These are phyloP conservation scores for Globomyces pollinis-pini DNA, from an alignment of 192 early-diverging fungal genomes.

Conservation along the genomic window DNA sequence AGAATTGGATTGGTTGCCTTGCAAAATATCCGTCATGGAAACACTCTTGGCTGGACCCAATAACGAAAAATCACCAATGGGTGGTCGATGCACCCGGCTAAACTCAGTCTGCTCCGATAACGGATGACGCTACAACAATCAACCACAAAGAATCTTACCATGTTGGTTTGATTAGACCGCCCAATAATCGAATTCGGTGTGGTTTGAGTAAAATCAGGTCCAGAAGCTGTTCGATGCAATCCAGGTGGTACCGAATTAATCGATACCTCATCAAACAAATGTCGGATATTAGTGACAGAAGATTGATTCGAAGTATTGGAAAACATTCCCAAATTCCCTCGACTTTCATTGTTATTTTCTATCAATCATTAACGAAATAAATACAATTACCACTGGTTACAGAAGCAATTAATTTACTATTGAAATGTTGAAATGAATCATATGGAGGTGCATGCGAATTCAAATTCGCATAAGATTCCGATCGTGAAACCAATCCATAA, in stretches of 20 bases:
- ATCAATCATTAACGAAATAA: too few species aligned
- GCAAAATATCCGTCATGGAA: slow-evolving; percentile 13
- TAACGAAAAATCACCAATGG: slow-evolving; percentile 1
- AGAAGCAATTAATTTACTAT: slow-evolving; percentile 42
- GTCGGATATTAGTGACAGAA: slow-evolving; percentile 33
- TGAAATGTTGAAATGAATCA: slow-evolving; percentile 57
- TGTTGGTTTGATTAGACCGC: not conserved
- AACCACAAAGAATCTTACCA: not conserved
- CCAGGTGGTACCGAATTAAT: slow-evolving; percentile 7
- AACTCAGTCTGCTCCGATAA: slow-evolving; percentile 4
- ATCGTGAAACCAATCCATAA: slow-evolving; percentile 11
- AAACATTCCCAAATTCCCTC: slow-evolving; percentile 17
- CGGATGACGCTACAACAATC: not conserved
- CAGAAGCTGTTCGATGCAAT: slow-evolving; percentile 10
- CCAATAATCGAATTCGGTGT: slow-evolving; percentile 2
- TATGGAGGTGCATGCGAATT: slow-evolving; percentile 26
- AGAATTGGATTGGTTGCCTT: not conserved
- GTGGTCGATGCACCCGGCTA: not conserved
- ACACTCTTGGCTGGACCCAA: not conserved
- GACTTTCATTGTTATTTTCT: slow-evolving; percentile 15
- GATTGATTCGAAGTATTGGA: slow-evolving; percentile 13
- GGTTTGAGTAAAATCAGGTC: slow-evolving; percentile 3
- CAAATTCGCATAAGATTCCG: slow-evolving; percentile 37
- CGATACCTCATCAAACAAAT: slow-evolving; percentile 31
- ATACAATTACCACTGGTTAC: slow-evolving; percentile 18